Conservation (phyloP, 2,329 filamentous ascomycete species). For the Aspergillus spinulosporus region DNA sequence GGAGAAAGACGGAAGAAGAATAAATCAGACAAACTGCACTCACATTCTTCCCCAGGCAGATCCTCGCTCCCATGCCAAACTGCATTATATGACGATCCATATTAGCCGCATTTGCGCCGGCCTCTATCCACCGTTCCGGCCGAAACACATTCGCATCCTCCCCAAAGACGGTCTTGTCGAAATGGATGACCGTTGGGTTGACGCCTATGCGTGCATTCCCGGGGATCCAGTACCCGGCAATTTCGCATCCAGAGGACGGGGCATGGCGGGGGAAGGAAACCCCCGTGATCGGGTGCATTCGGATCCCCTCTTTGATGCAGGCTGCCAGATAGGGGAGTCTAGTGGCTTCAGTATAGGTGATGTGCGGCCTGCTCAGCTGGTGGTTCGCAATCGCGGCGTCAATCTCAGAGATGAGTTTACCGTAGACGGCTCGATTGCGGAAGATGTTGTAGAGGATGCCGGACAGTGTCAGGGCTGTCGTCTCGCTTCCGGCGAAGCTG, state of each 20-base stretch:
- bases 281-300: conserved; percentile 39
- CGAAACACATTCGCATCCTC: conserved; percentile 4
- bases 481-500: conserved; percentile 38
- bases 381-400: neutral
- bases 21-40: neutral
- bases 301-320: conserved; percentile 52
- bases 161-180: conserved; percentile 1
- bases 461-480: conserved; percentile 35
- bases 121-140: conserved; percentile 1
- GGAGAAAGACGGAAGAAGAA: neutral
- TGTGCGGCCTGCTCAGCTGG: conserved; percentile 18
- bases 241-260: conserved; percentile 14
- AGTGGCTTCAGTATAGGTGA: conserved; percentile 29
- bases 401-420: conserved; percentile 15
- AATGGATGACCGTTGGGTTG: neutral
- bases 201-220: neutral
- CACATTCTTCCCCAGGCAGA: conserved; percentile 18
- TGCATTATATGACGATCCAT: conserved; percentile 13
- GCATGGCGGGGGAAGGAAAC: conserved; percentile 26
- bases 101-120: neutral
- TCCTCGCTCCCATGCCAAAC: conserved; percentile 16
- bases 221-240: conserved; percentile 16
- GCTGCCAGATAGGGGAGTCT: conserved; percentile 51
- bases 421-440: conserved; percentile 30
- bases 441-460: conserved; percentile 42